Conservation (phyloP, 257 asterid genomes). For the Phtheirospermum japonicum region DNA sequence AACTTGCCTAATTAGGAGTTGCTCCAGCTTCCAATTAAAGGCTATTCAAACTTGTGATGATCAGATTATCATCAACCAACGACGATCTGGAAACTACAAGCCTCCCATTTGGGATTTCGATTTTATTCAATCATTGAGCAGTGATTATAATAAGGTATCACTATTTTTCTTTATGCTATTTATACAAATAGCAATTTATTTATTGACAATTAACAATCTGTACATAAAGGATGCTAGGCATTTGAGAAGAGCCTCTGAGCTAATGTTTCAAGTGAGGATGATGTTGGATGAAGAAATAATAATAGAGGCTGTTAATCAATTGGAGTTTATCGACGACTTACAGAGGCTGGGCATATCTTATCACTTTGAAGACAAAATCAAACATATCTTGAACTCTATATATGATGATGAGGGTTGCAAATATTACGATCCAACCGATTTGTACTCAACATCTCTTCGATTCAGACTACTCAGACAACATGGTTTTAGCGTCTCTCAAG, state of each 20-base stretch:
- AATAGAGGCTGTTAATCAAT: background rate
- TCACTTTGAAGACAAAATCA: slow-evolving; percentile 12
- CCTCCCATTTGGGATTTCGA: slow-evolving; percentile 21
- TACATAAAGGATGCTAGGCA: background rate
- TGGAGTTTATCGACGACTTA: slow-evolving; percentile 16
- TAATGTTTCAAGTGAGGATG: slow-evolving; percentile 1
- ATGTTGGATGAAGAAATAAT: slow-evolving; percentile 2
- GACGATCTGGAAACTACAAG: slow-evolving; percentile 17
- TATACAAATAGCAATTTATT: background rate
- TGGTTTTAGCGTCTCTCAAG: slow-evolving; percentile 14
- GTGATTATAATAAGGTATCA: background rate
- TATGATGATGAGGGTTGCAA: background rate
- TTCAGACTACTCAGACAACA: slow-evolving; percentile 24
- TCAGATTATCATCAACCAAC: background rate
- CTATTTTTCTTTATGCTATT: background rate
- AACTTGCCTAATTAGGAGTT: background rate
- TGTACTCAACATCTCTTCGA: slow-evolving; percentile 20
- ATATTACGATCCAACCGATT: background rate
- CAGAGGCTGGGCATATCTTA: slow-evolving; percentile 1
- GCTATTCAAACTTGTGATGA: background rate
- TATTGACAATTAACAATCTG: no score
- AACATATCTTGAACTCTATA: background rate
- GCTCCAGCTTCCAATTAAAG: background rate
- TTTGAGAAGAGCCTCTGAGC: background rate
- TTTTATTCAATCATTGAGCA: slow-evolving; percentile 14